Evolutionary conservation across 2,329 filamentous ascomycete species (phyloP), one percentile per base, ranked within the genome.

Genomic region (Alternaria arbusti): DNA sequence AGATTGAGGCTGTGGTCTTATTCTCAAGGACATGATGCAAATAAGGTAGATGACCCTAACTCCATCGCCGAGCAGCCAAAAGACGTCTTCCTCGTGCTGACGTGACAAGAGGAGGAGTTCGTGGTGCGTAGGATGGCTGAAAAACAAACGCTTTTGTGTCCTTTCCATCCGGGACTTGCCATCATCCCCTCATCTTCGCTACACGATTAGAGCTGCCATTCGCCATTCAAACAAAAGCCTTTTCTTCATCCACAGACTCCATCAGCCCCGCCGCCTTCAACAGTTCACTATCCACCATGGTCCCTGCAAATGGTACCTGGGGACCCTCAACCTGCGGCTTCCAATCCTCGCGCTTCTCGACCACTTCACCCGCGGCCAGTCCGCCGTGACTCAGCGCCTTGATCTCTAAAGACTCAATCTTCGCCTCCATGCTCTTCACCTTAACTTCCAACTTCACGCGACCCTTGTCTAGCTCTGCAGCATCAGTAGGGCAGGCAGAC

Each of bases 271-370:
- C 75, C 6, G 65, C 70, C 65, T 69, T 74, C 15, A 78, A 64
- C 45, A 78, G 52, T 49, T 75, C 72, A 23, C 69, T 73, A 45
- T 78, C 75, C 25, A 77, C 71, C 70, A 73, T 70, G 0, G 67
- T 68, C 1, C 77, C 78, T 5, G 74, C 77, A 64, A 80, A 74
- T 5, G 55, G 51, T 20, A 77, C 69, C 59, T 68, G 69, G 1
- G 66, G 63, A 1, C 72, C 76, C 11, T 69, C 64, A 11, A 61
- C 64, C 54, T 69, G 56, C 4, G 59, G 56, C 54, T 61, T 65
- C 68, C 74, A 77, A 1, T 65, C 67, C 43, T 66, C 64, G 1
- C 70, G 65, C 55, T 70, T 17, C 12, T 67, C 66, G 17, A 65
- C 20, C 11, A 57, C 65, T 32, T 73, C 68, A 3, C 66, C 70